Percentiles rank a stretch among this genome's conserved stretches.
phyloP scores from a whole-genome alignment of 352 stramenopile genomes.

The Globisporangium echinulatum region DNA sequence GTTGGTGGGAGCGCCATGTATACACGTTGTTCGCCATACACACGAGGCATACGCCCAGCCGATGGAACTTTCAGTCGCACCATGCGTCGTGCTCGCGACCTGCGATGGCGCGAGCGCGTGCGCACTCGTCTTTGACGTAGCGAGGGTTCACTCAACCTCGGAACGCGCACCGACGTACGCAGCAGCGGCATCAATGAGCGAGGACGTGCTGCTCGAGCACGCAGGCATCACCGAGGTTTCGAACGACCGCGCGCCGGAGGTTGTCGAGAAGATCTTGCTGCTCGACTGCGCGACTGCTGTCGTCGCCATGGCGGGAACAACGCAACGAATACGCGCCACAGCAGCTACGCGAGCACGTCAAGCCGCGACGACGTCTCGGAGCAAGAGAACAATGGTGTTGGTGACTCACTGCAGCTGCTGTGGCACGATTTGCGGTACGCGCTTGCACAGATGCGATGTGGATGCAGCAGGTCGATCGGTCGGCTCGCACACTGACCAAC shows the following conservation, averaged over 20 bases:
- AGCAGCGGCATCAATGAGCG: conserved; percentile 37
- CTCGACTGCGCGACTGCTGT: conserved; percentile 29
- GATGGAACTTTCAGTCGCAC: no score
- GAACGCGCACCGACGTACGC: neutral
- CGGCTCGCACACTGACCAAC: neutral
- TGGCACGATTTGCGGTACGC: conserved; percentile 22
- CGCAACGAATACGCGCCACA: neutral
- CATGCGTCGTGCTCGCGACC: no score
- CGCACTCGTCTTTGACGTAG: no score
- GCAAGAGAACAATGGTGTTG: conserved; percentile 5
- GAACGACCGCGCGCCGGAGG: conserved; percentile 64
- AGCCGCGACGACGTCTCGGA: conserved; percentile 21
- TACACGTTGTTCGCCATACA: no score
- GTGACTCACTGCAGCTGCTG: conserved; percentile 3
- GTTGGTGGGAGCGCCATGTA: no score
- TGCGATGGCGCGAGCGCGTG: no score
- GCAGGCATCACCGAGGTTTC: conserved; percentile 66
- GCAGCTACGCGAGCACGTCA: conserved; percentile 15
- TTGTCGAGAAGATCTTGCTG: conserved; percentile 55
- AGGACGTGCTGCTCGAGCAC: conserved; percentile 80
- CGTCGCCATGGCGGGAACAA: no score
- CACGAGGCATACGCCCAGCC: no score
- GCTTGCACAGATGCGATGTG: conserved; percentile 19
- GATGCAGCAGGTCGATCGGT: neutral
- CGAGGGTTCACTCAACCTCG: no score